Base-by-base conservation (phyloP, 2,329 filamentous ascomycete species). In the Cytospora piceae region DNA sequence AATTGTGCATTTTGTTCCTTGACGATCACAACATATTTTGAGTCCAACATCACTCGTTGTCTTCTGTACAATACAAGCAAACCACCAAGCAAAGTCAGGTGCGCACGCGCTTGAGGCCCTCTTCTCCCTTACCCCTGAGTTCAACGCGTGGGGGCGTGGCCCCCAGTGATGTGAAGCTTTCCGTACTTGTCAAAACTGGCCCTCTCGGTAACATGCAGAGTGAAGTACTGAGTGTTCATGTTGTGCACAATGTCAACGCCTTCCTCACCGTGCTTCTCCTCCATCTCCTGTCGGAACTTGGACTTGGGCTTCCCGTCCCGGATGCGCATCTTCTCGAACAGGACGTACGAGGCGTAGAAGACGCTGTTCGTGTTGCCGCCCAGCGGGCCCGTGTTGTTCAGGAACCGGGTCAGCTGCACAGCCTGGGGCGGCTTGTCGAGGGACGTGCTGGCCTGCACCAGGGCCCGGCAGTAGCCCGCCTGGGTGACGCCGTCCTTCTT, bases 251-350 rank as follows among this genome's bases (percentile, higher is more conserved):
- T 37, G 22, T 63, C 24, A 27, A 61, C 46, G 6, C 54, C 58
- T 14, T 39, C 15, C 8, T n/a, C 37, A 7, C 27, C 46, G 20
- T 63, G 72, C 14, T 71, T 58, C 11, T 68, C 66, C 71, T 86
- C 83, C 81, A 85, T 85, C 37, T 81, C 78, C 68, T 76, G 49
- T 15, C 84, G 74, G 70, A 82, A 78, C 68, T 81, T 79, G 27
- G 73, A 79, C 77, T 87, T 87, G 22, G 80, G 77, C 74, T 83
- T 85, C 0, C 77, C 75, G 68, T 84, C 78, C 69, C 77, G 77
- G 64, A 87, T 74, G 20, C 84, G 75, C 69, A 84, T 65, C 77
- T 88, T 87, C 77, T 88, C 85, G 69, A 88, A 88, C 72, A 81
- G 86, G 31, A 86, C 80, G 73, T 87, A 88, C 0, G 78, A 79